These are phyloP conservation scores for Gomphus bonarii DNA, from an alignment of 1,284 basidiomycete species.

Conservation along the genomic window DNA sequence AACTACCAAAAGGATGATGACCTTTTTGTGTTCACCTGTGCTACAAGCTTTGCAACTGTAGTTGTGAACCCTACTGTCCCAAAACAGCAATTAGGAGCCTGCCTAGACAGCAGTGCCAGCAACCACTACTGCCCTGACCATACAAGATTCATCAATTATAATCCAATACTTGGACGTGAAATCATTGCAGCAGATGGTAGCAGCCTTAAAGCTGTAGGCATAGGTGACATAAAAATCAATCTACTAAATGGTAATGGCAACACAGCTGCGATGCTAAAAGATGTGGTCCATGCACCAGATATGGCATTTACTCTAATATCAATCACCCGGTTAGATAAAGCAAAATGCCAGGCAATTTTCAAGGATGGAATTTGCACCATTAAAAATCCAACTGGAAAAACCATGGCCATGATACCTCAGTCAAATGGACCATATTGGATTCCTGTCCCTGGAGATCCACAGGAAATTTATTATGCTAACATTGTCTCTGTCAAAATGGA, in stretches of 20 bases:
- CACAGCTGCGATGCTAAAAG: constrained; percentile 18
- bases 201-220: background rate
- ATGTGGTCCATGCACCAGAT: constrained; percentile 25
- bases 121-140: too few relatives aligned
- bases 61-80: too few relatives aligned
- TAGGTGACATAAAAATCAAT: constrained; percentile 12
- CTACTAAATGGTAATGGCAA: constrained; percentile 20
- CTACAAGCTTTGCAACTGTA: too few relatives aligned
- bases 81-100: too few relatives aligned
- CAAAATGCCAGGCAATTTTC: constrained; percentile 18
- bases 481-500: constrained; percentile 12
- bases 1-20: too few relatives aligned
- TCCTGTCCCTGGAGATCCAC: constrained; percentile 14
- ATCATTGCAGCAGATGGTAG: background rate
- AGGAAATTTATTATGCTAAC: constrained; percentile 19
- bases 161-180: too few relatives aligned
- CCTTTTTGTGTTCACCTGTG: too few relatives aligned
- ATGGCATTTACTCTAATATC: constrained; percentile 27
- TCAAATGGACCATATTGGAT: constrained; percentile 22
- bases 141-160: too few relatives aligned
- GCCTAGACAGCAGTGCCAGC: too few relatives aligned
- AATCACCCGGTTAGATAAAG: constrained; percentile 18
- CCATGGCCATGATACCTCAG: constrained; percentile 19
- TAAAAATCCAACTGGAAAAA: constrained; percentile 10
- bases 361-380: constrained; percentile 18